Evolutionary conservation across 495 filamentous ascomycete genomes (phyloP).

Genomic region (Amphirosellinia nigrospora): DNA sequence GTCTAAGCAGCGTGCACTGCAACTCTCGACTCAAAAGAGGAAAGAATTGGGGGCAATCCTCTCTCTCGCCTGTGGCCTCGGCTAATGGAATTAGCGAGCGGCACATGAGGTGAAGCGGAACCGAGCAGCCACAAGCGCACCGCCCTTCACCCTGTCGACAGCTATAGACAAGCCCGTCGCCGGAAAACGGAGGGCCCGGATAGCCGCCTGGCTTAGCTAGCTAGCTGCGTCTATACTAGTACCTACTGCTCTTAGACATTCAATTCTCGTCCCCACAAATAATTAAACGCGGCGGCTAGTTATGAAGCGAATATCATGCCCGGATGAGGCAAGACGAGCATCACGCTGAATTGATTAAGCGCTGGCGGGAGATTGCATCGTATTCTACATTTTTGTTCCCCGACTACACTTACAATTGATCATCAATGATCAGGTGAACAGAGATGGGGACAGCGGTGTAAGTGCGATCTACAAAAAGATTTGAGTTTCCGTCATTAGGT

Average conservation of each 20-base stretch:
- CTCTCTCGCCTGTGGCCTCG: neutral
- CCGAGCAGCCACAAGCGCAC: conserved; percentile 21
- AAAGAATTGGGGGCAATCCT: conserved; percentile 6
- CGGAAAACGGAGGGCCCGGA: conserved; percentile 17
- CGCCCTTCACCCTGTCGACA: neutral
- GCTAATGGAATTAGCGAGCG: conserved; percentile 17
- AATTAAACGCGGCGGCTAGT: conserved; percentile 22
- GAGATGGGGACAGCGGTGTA: neutral
- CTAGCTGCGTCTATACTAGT: neutral
- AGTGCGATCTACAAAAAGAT: neutral
- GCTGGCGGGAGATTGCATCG: conserved; percentile 20
- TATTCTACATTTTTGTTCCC: neutral
- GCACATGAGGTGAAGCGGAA: conserved; percentile 20
- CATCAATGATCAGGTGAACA: neutral
- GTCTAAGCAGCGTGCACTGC: neutral
- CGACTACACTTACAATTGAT: neutral
- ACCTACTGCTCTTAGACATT: neutral
- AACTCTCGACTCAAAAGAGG: neutral
- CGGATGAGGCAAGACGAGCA: conserved; percentile 8
- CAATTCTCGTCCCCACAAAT: neutral
- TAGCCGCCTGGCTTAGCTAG: conserved; percentile 23
- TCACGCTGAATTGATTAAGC: conserved; percentile 12
- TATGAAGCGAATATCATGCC: neutral
- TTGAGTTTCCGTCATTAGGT: neutral
- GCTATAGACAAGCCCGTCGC: neutral